Conservation (phyloP, 345 rosid genomes). For the Brassica juncea region DNA sequence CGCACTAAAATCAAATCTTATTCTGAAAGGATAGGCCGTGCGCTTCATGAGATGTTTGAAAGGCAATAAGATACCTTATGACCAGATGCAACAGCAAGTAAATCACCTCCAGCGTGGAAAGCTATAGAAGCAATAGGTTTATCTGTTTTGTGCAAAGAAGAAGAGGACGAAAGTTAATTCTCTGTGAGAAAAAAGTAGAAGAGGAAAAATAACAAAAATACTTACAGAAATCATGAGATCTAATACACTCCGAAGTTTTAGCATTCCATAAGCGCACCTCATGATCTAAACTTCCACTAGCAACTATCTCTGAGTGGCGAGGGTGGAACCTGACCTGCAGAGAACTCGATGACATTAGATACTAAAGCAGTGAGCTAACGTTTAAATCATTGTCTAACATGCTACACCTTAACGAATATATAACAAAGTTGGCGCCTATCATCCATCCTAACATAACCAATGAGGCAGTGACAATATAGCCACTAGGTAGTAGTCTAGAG, state of each 20-base stretch:
- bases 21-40: neutral
- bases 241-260: constrained; percentile 64
- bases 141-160: constrained; percentile 36
- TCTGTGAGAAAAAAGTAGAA: neutral
- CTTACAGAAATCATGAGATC: constrained; percentile 76
- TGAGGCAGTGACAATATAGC: constrained; percentile 11
- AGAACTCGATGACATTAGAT: constrained; percentile 28
- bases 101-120: constrained; percentile 75
- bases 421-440: constrained; percentile 17
- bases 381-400: neutral
- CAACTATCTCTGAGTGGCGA: constrained; percentile 63
- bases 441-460: constrained; percentile 13
- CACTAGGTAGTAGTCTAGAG: neutral
- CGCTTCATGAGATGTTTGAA: constrained; percentile 3
- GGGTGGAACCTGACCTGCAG: constrained; percentile 88
- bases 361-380: neutral
- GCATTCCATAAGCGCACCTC: constrained; percentile 84
- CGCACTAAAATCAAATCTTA: constrained; percentile 14
- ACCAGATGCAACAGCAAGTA: constrained; percentile 84
- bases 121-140: constrained; percentile 89
- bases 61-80: constrained; percentile 57
- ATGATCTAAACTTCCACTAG: constrained; percentile 87
- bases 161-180: neutral
- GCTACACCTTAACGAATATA: constrained; percentile 2
- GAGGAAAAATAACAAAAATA: neutral